Base-by-base conservation (phyloP, 2,329 filamentous ascomycete species). In the Acephala macrosclerotiorum region DNA sequence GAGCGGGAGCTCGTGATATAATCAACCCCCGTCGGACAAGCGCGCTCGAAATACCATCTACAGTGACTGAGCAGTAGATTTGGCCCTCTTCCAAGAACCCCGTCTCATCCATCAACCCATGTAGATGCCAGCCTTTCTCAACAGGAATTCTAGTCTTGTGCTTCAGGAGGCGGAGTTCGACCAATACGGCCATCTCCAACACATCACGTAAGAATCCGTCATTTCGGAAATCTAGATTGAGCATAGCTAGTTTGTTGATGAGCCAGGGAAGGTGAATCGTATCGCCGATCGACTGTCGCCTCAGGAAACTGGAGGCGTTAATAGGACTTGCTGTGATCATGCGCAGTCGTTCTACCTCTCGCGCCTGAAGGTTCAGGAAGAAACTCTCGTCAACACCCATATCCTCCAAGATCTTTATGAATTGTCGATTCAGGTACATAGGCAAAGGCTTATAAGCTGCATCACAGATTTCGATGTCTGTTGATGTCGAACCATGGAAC, bases 361-460 rank as follows among this genome's bases (percentile, higher is more conserved):
- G 79, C 0, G 82, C 79, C 75, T 96, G 93, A 0, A 92, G 78
- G 0, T 81, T 73, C 12, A 90, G 74, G 69, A 97, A 95, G 75
- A 86, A 90, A 0, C 77, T 64, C 0, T 79, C 73, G 0, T 81
- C 75, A 0, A 91, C 87, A 0, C 85, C 84, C 76, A 95, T 88
- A 69, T 96, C 93, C 74, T 97, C 93, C 0, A 97, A 77, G 5
- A 96, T 93, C 75, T 96, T 96, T 78, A 96, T 93, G 67, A 94
- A 82, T 70, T 92, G 92, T 0, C 91, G 88, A 73, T 96, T 96
- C 1, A 96, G 83, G 20, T 89, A 86, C 70, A 94, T 82, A 0
- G 86, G 86, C 7, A 95, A 83, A 0, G 91, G 89, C 59, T 84
- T 87, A 42, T 87, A 87, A 0, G 88, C 88, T 49, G 87, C 84